Base-by-base conservation (phyloP, 1,284 basidiomycete genomes). In the Puccinia hordei region DNA sequence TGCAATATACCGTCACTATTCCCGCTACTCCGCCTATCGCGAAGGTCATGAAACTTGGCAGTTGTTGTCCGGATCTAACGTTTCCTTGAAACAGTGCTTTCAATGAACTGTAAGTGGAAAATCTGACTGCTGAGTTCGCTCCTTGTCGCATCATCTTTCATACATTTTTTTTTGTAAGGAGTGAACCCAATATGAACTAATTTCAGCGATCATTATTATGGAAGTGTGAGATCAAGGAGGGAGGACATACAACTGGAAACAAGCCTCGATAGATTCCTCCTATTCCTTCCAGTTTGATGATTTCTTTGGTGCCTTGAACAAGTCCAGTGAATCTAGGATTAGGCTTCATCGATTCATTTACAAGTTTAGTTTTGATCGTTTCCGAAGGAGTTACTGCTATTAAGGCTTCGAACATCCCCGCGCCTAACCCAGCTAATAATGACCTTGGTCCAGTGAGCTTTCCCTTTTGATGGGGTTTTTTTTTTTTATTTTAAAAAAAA, bases 321-420 rank as follows among this genome's bases (percentile, higher is more conserved):
- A 98, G 88, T n/a, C 95, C 95, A 59, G 90, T 90, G 86, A 93
- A 98, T 83, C 91, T 90, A 2, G 95, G 95, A 82, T 90, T 88
- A 0, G 92, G 89, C 27, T 91, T 90, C 85, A 95, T 94, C 5
- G 93, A 91, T 84, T 98, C 96, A 85, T 96, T 95, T 82, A 99
- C 96, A 82, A 98, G 90, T 85, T 98, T 98, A n/a, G 96, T 99
- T 85, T 99, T 99, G 88, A 99, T 98, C 0, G 96, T 98, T 86
- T 99, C 96, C 10, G 93, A 95, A 0, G 96, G 97, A 0, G 96
- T 98, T 8, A 98, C 96, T 0, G 95, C 96, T 81, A 98, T 90
- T 35, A 98, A 86, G 0, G 96, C 95, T 86, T 99, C 96, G 85
- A 89, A 92, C 90, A 97, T 91, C 13, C 97, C 96, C 1, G 97